A percentile compares a stretch with the other conserved stretches of the same genome.
Evolutionary conservation across 441 rosid species (phyloP).

Genomic region (Pelargonium fulgidum): DNA sequence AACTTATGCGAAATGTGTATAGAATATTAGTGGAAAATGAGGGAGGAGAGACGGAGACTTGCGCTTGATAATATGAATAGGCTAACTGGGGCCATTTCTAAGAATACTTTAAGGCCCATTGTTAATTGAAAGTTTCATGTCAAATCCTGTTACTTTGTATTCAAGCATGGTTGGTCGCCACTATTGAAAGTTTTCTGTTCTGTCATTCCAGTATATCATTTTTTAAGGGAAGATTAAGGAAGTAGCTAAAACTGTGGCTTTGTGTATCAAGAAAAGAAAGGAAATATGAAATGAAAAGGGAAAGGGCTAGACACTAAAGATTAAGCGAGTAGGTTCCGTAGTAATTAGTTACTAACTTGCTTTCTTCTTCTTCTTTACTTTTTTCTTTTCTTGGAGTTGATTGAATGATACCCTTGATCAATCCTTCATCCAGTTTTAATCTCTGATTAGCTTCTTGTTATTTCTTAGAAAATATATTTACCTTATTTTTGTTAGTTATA

Average conservation of each 20-base stretch:
- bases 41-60: background rate
- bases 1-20: background rate
- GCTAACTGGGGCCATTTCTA: background rate
- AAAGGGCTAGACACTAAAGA: background rate
- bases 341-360: background rate
- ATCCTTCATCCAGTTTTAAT: background rate
- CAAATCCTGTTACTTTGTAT: slow-evolving; percentile 4
- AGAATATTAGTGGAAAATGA: background rate
- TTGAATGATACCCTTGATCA: background rate
- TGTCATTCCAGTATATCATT: background rate
- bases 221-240: background rate
- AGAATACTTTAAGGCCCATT: slow-evolving; percentile 2
- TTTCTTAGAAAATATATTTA: background rate
- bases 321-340: background rate
- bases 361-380: slow-evolving; percentile 5
- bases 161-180: slow-evolving; percentile 6
- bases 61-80: background rate
- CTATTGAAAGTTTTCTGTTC: background rate
- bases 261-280: slow-evolving; percentile 1
- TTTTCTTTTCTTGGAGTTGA: slow-evolving; percentile 7
- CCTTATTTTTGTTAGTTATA: background rate
- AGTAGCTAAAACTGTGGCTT: background rate
- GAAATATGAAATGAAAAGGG: background rate
- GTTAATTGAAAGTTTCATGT: background rate
- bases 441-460: background rate